These are phyloP conservation scores for Aspergillus unguis DNA, from an alignment of 2,329 filamentous ascomycete species.

Conservation along the genomic window DNA sequence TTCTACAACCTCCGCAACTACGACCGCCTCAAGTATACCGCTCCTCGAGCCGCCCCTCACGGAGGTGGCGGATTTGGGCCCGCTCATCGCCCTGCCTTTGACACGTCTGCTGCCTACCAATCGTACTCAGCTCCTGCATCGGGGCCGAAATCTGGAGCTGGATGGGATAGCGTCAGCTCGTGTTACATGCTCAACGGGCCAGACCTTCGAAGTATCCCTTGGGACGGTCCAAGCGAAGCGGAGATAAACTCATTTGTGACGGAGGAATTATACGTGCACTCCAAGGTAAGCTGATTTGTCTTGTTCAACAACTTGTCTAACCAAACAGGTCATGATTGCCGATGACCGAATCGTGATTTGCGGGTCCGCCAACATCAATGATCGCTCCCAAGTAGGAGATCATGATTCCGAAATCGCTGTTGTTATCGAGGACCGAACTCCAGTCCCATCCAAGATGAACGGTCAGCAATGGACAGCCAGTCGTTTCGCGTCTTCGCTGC, in stretches of 20 bases:
- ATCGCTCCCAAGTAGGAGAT: slow-evolving; percentile 79
- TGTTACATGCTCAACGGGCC: slow-evolving; percentile 80
- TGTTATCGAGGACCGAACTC: slow-evolving; percentile 78
- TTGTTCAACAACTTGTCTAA: slow-evolving; percentile 9
- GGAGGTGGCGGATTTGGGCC: not conserved
- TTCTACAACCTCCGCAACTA: slow-evolving; percentile 94
- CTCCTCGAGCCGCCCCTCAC: slow-evolving; percentile 10
- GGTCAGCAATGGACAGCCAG: slow-evolving; percentile 73
- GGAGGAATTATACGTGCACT: slow-evolving; percentile 61
- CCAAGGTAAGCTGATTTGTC: slow-evolving; percentile 40
- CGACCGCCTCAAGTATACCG: slow-evolving; percentile 70
- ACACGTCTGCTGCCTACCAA: slow-evolving; percentile 52
- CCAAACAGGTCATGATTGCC: slow-evolving; percentile 62
- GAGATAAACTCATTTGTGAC: slow-evolving; percentile 62
- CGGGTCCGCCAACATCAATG: slow-evolving; percentile 87
- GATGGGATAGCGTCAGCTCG: slow-evolving; percentile 71
- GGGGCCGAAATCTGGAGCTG: slow-evolving; percentile 44
- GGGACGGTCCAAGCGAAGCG: slow-evolving; percentile 52
- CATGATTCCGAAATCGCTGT: slow-evolving; percentile 91
- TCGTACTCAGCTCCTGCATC: slow-evolving; percentile 68
- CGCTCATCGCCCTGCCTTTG: slow-evolving; percentile 31
- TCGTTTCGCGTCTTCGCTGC: slow-evolving; percentile 76
- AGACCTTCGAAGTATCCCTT: slow-evolving; percentile 63
- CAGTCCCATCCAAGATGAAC: slow-evolving; percentile 70
- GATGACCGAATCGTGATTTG: slow-evolving; percentile 84